Evolutionary conservation across 306 rosid species (phyloP).

Genomic region (Cucurbita argyrosperma): DNA sequence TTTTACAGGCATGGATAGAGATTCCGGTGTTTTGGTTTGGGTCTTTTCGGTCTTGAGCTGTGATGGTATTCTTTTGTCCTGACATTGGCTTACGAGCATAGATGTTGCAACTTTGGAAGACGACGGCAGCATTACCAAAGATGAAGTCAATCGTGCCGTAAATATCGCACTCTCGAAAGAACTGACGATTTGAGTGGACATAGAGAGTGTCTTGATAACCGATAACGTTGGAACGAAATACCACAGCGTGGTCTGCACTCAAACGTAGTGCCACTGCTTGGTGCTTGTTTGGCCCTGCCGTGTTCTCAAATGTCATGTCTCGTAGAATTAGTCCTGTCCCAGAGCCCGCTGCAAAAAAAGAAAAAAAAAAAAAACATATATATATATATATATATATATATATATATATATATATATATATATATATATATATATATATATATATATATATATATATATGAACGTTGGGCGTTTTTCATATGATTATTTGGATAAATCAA

Average conservation of each 20-base stretch:
- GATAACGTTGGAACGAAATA: slow-evolving; percentile 45
- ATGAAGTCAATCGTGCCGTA: slow-evolving; percentile 78
- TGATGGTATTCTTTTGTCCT: slow-evolving; percentile 52
- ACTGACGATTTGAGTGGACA: slow-evolving; percentile 84
- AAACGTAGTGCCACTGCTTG: slow-evolving; percentile 90
- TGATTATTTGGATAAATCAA: not conserved
- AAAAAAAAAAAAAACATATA: not conserved
- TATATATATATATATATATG: too few relatives aligned
- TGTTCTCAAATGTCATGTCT: slow-evolving; percentile 68
- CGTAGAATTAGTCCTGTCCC: slow-evolving; percentile 75
- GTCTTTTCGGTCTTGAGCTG: slow-evolving; percentile 91
- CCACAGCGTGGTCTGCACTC: slow-evolving; percentile 74
- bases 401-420: too few relatives aligned
- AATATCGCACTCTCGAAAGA: slow-evolving; percentile 55
- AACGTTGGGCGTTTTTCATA: not conserved
- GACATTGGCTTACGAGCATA: slow-evolving; percentile 71
- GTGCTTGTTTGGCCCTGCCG: slow-evolving; percentile 66
- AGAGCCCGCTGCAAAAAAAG: slow-evolving; percentile 39
- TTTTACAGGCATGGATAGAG: slow-evolving; percentile 60
- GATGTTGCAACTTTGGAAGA: slow-evolving; percentile 56
- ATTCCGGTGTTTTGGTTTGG: slow-evolving; percentile 94
- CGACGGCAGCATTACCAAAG: slow-evolving; percentile 83
- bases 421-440: too few relatives aligned
- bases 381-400: too few relatives aligned
- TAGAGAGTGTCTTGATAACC: slow-evolving; percentile 81